Evolutionary conservation across 768 basidiomycete genomes (phyloP), one percentile per base, ranked within the genome.

Genomic region (Cubamyces sp.): DNA sequence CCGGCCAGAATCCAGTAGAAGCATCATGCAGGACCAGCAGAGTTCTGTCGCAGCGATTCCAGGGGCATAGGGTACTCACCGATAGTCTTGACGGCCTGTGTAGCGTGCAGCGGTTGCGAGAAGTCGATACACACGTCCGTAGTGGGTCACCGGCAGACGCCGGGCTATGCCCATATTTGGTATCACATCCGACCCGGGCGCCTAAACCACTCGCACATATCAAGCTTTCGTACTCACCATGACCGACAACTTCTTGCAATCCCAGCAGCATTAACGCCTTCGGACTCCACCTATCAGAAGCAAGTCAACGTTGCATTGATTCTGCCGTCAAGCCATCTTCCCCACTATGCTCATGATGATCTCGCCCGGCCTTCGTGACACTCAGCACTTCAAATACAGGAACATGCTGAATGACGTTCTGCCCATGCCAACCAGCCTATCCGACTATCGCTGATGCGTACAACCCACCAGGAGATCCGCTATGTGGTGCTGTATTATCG

Each of bases 81-180:
- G 58, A 52, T 51, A 47, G 58, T 64, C 58, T 64, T 64, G 63
- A 64, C 48, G 63, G 63, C 63, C 63, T 64, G 58, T 60, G 50
- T 62, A 30, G 58, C 52, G 45, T 60, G 58, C 34, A 30, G 54
- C 63, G 57, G 45, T 51, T 57, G 61, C 55, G 55, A 64, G 63
- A 57, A 43, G 58, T 41, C 52, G 41, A 46, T 58, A 52, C 56
- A 46, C 56, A 41, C 56, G 28, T 37, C 40, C 25, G 52, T 42
- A 19, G 28, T 49, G 52, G 26, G 42, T 18, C 16, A 5, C 23
- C 49, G 55, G 54, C 61, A 57, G 42, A 57, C 45, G 55, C 61
- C 55, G 61, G 14, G 16, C 15, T 4, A 18, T 37, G 42, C 18
- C 57, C 49, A 23, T 14, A 51, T 59, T 3, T 26, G 49, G 49